Base-by-base conservation (phyloP, 495 filamentous ascomycete species). In the Penicillium longicatenatum region DNA sequence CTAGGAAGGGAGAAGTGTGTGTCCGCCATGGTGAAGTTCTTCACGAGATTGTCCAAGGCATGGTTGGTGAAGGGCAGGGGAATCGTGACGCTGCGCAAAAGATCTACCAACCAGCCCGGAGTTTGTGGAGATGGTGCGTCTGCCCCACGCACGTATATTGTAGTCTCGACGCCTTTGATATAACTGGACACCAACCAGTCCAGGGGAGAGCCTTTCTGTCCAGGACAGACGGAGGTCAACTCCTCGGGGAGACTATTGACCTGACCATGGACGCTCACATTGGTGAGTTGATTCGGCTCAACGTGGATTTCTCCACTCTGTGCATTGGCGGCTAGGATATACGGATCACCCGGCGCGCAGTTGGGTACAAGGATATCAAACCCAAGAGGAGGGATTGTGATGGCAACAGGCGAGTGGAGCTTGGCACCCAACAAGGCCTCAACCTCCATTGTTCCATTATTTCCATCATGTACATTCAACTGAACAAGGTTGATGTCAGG, bases 321-420 rank as follows among this genome's bases (percentile, higher is more conserved):
- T n/a, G 90, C 91, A 61, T 85, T 81, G 6, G 92, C 93, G 50
- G 97, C 86, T 30, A 84, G 71, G 31, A 92, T 89, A 55, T 83
- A 79, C 6, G 81, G 80, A 42, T 88, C 82, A 7, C 78, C 69
- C 10, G 81, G 76, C 2, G 68, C 69, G 68, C 94, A 98, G 47
- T 88, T 89, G 20, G 89, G 86, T 16, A 98, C 86, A 46, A 96
- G 75, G 20, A 97, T 83, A 51, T 89, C 82, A 67, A 98, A 98
- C 6, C 84, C 86, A 41, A 98, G 83, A 47, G 85, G 77, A 29
- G 94, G 93, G 35, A 96, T 77, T 16, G 79, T 78, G 49, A 97
- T 72, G 35, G 84, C 77, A 16, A 98, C 62, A 1, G 91, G 91
- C 57, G 89, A 96, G 17, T 86, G 76, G 63, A 97, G 90, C 58